Evolutionary conservation across 2,329 filamentous ascomycete species (phyloP).

Genomic region (Colletotrichum sp.): DNA sequence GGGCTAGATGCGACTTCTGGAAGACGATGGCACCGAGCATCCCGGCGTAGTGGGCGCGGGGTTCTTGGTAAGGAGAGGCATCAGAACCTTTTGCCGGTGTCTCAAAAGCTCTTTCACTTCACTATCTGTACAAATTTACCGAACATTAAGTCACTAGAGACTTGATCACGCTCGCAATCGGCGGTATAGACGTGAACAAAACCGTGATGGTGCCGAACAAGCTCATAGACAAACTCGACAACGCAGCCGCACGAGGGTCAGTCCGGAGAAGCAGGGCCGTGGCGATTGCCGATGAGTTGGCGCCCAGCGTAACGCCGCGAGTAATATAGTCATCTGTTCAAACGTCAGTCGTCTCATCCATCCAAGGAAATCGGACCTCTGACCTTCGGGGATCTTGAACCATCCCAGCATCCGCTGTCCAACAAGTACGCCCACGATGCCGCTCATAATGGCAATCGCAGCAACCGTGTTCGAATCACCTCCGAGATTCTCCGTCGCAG

Average conservation of each 20-base stretch:
- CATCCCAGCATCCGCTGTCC: conserved; percentile 52
- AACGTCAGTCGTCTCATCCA: no score
- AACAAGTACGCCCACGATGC: conserved; percentile 63
- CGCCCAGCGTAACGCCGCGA: conserved; percentile 64
- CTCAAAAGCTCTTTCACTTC: neutral
- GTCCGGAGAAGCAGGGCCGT: conserved; percentile 61
- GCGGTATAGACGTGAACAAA: conserved; percentile 61
- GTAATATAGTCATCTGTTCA: conserved; percentile 64
- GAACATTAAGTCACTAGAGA: conserved; percentile 40
- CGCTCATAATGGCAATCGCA: conserved; percentile 63
- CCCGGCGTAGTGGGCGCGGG: neutral
- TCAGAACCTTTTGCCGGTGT: no score
- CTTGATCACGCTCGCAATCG: conserved; percentile 51
- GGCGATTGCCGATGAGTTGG: conserved; percentile 64
- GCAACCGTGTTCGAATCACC: conserved; percentile 62
- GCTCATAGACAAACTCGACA: conserved; percentile 65
- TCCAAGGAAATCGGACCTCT: neutral
- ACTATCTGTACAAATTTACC: rapidly evolving
- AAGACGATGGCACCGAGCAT: conserved; percentile 2
- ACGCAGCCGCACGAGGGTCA: conserved; percentile 63
- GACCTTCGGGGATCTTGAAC: conserved; percentile 59
- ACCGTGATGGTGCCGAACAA: conserved; percentile 65
- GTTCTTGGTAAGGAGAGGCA: no score
- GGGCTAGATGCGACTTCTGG: conserved; percentile 52
- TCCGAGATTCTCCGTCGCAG: conserved; percentile 59